These are phyloP conservation scores for Kurtzmaniella natalensis DNA, from an alignment of 1,139 yeast species.

Conservation along the genomic window DNA sequence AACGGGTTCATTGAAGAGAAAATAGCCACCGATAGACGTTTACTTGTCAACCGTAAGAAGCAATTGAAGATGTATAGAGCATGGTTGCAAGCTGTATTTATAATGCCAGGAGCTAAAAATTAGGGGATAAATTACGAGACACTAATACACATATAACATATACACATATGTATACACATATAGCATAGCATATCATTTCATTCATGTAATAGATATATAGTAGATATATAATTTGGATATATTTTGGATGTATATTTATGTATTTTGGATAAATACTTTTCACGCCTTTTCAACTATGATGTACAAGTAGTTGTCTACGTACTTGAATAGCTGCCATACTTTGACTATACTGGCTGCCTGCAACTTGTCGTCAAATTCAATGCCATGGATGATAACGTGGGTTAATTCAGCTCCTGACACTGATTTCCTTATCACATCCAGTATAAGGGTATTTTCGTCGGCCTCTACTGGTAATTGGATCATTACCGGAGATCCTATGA, in stretches of 20 bases:
- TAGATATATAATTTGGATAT: too few relatives aligned
- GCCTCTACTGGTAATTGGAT: conserved; percentile 48
- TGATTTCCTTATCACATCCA: conserved; percentile 30
- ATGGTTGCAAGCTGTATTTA: conserved; percentile 93
- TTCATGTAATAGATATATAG: too few relatives aligned
- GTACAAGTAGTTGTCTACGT: conserved; percentile 77
- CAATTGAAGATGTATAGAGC: conserved; percentile 93
- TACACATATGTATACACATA: background rate
- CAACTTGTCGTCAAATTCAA: conserved; percentile 36
- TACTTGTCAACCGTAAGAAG: conserved; percentile 87
- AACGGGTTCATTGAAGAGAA: conserved; percentile 57
- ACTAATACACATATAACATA: background rate
- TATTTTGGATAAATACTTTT: too few relatives aligned
- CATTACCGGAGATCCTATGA: conserved; percentile 42
- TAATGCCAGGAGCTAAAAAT: conserved; percentile 16
- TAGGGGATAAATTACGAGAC: background rate
- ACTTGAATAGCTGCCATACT: conserved; percentile 51
- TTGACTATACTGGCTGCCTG: conserved; percentile 43
- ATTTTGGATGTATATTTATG: too few relatives aligned
- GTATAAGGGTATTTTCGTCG: conserved; percentile 22
- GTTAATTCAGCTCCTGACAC: background rate
- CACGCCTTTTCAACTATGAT: conserved; percentile 17
- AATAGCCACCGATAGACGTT: conserved; percentile 86
- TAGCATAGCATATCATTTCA: too few relatives aligned
- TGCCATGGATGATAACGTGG: conserved; percentile 59